Conservation (phyloP, 345 rosid species). For the Brassica rapa region DNA sequence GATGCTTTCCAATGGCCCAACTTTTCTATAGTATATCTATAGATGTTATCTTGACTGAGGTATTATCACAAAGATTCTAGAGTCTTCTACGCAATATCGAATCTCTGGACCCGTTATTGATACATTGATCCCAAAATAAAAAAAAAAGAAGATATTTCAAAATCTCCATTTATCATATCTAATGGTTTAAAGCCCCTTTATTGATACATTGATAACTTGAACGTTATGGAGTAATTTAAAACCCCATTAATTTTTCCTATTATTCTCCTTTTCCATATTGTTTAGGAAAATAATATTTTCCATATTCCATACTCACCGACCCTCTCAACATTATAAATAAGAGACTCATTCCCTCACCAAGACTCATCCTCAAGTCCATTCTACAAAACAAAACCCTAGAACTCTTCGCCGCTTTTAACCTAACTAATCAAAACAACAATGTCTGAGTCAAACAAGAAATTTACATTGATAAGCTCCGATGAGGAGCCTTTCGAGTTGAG, state of each 20-base stretch:
- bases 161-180: neutral
- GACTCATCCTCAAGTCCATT: neutral
- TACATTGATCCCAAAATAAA: neutral
- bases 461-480: slow-evolving; percentile 55
- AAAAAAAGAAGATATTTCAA: neutral
- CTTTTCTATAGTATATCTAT: too few relatives aligned
- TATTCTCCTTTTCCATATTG: neutral
- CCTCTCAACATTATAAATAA: neutral
- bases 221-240: neutral
- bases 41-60: neutral
- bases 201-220: too few relatives aligned
- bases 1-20: too few relatives aligned
- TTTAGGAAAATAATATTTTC: neutral
- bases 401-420: neutral
- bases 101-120: neutral
- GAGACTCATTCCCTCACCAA: neutral
- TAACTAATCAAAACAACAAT: neutral
- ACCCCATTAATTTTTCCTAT: neutral
- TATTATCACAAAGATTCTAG: neutral
- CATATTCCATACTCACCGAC: neutral
- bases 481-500: slow-evolving; percentile 59
- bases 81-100: neutral
- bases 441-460: slow-evolving; percentile 33
- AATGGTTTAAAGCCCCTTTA: too few relatives aligned
- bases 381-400: neutral